Percentiles rank a stretch among this genome's conserved stretches.
phyloP scores from a whole-genome alignment of 495 filamentous ascomycete species.

The Podospora pseudocomata region DNA sequence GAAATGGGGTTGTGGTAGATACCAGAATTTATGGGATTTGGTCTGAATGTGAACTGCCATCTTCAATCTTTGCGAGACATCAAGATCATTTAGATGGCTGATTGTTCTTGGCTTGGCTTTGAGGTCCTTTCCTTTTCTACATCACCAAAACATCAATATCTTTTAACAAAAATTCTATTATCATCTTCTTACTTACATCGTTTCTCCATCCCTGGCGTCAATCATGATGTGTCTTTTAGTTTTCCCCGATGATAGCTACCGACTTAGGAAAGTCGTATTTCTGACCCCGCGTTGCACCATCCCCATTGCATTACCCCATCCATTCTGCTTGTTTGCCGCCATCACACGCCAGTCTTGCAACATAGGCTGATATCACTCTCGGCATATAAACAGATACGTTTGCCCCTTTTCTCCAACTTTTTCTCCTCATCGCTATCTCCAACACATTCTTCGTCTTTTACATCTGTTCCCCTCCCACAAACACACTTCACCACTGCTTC shows the following conservation, averaged over 20 bases:
- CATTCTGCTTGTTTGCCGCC: slow-evolving; percentile 8
- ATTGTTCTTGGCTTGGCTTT: no score
- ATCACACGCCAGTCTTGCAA: slow-evolving; percentile 14
- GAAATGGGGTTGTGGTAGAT: no score
- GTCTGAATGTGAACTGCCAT: no score
- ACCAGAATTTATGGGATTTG: no score
- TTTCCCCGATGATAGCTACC: not conserved
- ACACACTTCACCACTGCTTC: not conserved
- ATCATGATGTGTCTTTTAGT: not conserved
- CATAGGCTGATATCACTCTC: not conserved
- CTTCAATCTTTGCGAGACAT: no score
- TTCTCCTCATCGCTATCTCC: not conserved
- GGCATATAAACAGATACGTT: not conserved
- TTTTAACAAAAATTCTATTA: no score
- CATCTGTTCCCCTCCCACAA: not conserved
- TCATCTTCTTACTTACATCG: no score
- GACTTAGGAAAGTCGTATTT: not conserved
- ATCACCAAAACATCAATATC: no score
- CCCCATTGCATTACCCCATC: not conserved
- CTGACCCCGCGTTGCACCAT: not conserved
- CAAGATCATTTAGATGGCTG: no score
- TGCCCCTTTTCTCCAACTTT: not conserved
- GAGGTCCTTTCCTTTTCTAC: no score
- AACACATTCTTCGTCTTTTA: not conserved
- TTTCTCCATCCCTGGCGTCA: no score